Evolutionary conservation across 306 rosid genomes (phyloP), one percentile per base, ranked within the genome.

Genomic region (Nissolia schottii): DNA sequence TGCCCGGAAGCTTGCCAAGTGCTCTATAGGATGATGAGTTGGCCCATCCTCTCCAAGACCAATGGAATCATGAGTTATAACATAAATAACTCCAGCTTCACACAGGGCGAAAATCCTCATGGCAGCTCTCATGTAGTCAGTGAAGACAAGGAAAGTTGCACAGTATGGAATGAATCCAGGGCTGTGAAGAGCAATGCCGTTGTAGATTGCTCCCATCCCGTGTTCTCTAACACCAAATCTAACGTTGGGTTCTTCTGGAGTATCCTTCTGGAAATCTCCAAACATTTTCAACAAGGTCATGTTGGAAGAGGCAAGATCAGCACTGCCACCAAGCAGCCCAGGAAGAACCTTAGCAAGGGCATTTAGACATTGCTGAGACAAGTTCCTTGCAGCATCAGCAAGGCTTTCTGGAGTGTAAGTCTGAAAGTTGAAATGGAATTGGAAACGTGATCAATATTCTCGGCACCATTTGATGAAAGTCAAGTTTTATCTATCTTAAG

Each of bases 1-100:
- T 29, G 97, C 99, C 77, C 97, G 79, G 89, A 95, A 95, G 71
- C 99, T 95, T 41, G 99, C 99, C 81, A 95, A 67, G 81, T 95
- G 99, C 90, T 95, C 99, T 60, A 95, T 85, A 20, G 99, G 99
- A 79, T 95, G 99, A 75, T 95, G 99, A 77, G 99, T 95, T 23
- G 99, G 99, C 12, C 99, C 99, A 68, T 95, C 99, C 87, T 95
- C 99, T 78, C 99, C 99, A 41, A 95, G 97, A 32, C 99, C 99
- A 69, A 95, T 91, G 1, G 99, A 94, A 80, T 94, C 99, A 2
- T 94, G 97, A 34, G 99, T 94, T 97, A 94, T 94, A 51, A 94
- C 96, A 48, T 94, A 94, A 60, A 94, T 91, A 23, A 94, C 99
- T 63, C 97, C 76, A 56, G 96, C 83, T 77, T 89, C 97, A 53